Base-by-base conservation (phyloP, 805 yeast species). In the Schwanniomyces yamadae region DNA sequence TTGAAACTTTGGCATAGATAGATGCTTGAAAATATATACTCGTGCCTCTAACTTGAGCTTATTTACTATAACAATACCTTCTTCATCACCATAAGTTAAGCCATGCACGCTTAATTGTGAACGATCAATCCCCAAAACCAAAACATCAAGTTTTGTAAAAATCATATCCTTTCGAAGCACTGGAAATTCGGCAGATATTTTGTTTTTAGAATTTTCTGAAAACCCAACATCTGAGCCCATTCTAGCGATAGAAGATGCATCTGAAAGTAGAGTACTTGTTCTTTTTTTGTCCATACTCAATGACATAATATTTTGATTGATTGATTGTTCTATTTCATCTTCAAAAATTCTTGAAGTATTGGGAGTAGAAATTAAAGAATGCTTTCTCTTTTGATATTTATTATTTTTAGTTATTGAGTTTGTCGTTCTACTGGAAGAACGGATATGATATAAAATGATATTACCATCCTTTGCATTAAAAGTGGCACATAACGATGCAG, bases 121-220 rank as follows among this genome's bases (percentile, higher is more conserved):
- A 8, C 54, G 41, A n/a, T 59, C 51, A 4, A 61, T 60, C 13
- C 55, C 52, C 9, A 59, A 25, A 34, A 53, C 62, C 25, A 67
- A 58, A 1, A 74, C 56, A 12, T 78, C 79, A 2, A 84, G 57
- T 49, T 73, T 76, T 0, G 89, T 78, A 41, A 86, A 61, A n/a
- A 82, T 80, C 49, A 82, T 71, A 54, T 87, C 95, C 46, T 83
- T 85, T 25, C 78, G 62, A 15, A 77, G 54, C 4, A 54, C 45
- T 5, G 63, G 53, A 5, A 57, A 43, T 23, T 69, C 78, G 38
- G 54, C 36, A 10, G 42, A 40, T 8, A 40, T 15, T 33, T 28
- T 49, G 26, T 40, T 43, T 23, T 57, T 61, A 10, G 52, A 25
- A 3, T 45, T 41, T 13, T 60, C 65, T 4, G 56, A 40, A 24